Evolutionary conservation across 208 protist genomes (phyloP).

Genomic region (Herpetomonas muscarum): DNA sequence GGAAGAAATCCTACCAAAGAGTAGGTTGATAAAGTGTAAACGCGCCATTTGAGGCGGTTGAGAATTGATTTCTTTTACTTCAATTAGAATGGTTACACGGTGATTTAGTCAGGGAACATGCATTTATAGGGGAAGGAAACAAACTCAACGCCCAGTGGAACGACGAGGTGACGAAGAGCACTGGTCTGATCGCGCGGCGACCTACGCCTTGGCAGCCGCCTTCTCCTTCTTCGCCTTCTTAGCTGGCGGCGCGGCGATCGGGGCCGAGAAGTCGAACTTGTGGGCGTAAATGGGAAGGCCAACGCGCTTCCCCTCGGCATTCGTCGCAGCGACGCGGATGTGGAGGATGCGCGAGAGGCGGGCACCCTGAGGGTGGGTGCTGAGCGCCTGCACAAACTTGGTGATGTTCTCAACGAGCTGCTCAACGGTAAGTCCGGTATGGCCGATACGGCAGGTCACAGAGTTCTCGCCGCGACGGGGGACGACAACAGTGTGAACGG

Average conservation of each 20-base stretch:
- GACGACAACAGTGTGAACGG: slow-evolving; percentile 63
- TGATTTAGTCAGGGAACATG: too few relatives aligned
- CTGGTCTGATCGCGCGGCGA: too few relatives aligned
- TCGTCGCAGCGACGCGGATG: slow-evolving; percentile 73
- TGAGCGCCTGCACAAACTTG: slow-evolving; percentile 60
- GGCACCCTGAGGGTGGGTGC: slow-evolving; percentile 46
- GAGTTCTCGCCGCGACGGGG: slow-evolving; percentile 72
- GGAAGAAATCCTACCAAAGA: too few relatives aligned
- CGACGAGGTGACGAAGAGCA: background rate
- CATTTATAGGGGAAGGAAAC: too few relatives aligned
- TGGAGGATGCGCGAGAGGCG: slow-evolving; percentile 60
- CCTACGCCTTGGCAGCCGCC: too few relatives aligned
- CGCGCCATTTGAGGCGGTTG: too few relatives aligned
- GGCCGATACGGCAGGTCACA: slow-evolving; percentile 73
- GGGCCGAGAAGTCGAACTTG: slow-evolving; percentile 38
- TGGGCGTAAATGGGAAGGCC: slow-evolving; percentile 75
- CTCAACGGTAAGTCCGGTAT: slow-evolving; percentile 57
- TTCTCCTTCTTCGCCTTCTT: slow-evolving; percentile 10
- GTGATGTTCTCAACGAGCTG: slow-evolving; percentile 71
- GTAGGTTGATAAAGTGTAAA: too few relatives aligned
- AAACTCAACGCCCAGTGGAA: too few relatives aligned
- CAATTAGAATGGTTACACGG: too few relatives aligned
- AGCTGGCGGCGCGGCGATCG: background rate
- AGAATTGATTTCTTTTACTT: too few relatives aligned
- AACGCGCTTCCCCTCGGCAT: slow-evolving; percentile 51